Percentiles rank a stretch among this genome's conserved stretches.
Evolutionary conservation across 768 basidiomycete genomes (phyloP).

Genomic region (Paxillus ammoniavirescens): DNA sequence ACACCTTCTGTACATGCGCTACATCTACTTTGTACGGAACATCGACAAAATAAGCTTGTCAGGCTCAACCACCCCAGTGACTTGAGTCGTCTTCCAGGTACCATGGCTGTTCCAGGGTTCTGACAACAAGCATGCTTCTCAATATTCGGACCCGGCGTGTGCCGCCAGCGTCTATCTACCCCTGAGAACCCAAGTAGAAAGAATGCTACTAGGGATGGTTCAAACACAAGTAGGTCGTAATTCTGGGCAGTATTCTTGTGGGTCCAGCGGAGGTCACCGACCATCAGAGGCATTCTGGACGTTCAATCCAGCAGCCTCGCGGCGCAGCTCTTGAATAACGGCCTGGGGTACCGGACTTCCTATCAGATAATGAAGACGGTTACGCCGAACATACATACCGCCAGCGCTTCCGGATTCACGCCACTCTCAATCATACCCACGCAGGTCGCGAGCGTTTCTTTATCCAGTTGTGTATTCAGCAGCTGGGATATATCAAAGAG

Average conservation of each 20-base stretch:
- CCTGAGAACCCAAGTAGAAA: neutral
- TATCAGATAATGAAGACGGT: no score
- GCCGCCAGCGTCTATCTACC: neutral
- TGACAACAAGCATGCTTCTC: neutral
- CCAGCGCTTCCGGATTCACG: constrained; percentile 88
- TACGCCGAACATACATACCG: constrained; percentile 54
- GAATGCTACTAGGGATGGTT: neutral
- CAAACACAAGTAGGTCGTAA: neutral
- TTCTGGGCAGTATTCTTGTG: neutral
- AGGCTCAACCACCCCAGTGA: constrained; percentile 5
- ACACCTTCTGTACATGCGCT: neutral
- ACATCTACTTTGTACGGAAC: constrained; percentile 12
- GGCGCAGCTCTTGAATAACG: constrained; percentile 79
- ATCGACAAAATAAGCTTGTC: constrained; percentile 18
- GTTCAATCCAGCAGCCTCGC: constrained; percentile 54
- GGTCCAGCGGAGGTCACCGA: constrained; percentile 15
- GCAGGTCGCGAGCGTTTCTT: constrained; percentile 89
- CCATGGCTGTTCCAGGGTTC: neutral
- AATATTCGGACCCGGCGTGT: neutral
- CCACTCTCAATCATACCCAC: constrained; percentile 91
- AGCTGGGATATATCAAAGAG: constrained; percentile 87
- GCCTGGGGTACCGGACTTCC: constrained; percentile 43
- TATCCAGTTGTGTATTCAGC: constrained; percentile 84
- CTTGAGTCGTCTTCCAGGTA: constrained; percentile 7
- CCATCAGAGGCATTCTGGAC: constrained; percentile 26